Conservation (phyloP, 179 eudicot genomes). For the Kewa caespitosa region DNA sequence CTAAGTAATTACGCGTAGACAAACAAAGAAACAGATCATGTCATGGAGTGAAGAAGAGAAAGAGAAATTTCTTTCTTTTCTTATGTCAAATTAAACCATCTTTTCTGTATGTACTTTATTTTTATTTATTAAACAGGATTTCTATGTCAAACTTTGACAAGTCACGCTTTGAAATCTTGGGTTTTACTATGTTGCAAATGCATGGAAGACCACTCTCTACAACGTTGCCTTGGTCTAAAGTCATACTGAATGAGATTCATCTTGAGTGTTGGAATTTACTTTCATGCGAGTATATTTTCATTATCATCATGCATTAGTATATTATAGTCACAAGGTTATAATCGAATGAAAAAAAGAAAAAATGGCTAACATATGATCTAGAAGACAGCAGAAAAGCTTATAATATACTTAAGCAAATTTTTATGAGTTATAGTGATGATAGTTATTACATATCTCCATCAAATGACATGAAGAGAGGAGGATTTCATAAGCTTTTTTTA, state of each 20-base stretch:
- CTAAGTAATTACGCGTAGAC: background rate
- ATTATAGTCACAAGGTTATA: background rate
- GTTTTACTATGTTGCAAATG: background rate
- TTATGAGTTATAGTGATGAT: too few relatives aligned
- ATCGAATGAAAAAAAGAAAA: background rate
- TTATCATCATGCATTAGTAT: background rate
- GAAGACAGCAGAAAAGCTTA: too few relatives aligned
- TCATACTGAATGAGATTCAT: background rate
- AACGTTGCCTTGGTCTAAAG: background rate
- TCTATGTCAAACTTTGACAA: conserved; percentile 6
- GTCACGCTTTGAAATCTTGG: background rate
- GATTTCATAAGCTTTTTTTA: too few relatives aligned
- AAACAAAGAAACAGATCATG: background rate
- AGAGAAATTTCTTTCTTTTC: too few relatives aligned
- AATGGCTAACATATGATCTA: background rate
- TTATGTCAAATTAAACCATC: too few relatives aligned
- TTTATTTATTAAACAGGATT: too few relatives aligned
- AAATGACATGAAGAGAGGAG: too few relatives aligned
- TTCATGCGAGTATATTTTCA: background rate
- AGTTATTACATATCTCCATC: too few relatives aligned
- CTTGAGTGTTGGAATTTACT: background rate
- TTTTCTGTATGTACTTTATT: too few relatives aligned
- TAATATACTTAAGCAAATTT: too few relatives aligned
- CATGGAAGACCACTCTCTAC: background rate
- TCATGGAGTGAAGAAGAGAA: background rate